Conservation (phyloP, 1,139 yeast species). For the Citeromyces siamensis region DNA sequence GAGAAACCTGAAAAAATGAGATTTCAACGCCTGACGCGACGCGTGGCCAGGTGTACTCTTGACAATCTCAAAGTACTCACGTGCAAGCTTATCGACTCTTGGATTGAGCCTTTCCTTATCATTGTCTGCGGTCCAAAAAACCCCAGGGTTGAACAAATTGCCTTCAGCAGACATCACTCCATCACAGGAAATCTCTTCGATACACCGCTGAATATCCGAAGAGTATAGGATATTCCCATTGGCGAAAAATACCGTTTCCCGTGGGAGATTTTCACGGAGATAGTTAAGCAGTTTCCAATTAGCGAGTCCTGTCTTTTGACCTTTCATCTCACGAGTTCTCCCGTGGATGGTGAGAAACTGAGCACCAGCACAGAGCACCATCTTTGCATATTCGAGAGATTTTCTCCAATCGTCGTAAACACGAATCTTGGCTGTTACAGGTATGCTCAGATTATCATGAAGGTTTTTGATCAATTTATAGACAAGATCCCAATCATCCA, state of each 20-base stretch:
- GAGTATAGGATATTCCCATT: constrained; percentile 89
- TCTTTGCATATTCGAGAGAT: constrained; percentile 75
- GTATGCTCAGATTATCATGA: constrained; percentile 64
- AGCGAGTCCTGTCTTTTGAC: constrained; percentile 90
- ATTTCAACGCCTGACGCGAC: constrained; percentile 74
- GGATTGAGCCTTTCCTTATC: constrained; percentile 65
- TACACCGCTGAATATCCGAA: constrained; percentile 62
- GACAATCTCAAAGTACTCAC: constrained; percentile 86
- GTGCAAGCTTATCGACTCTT: constrained; percentile 66
- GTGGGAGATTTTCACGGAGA: constrained; percentile 68
- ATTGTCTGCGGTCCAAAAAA: constrained; percentile 46
- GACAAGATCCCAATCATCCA: constrained; percentile 95
- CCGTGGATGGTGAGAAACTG: constrained; percentile 94
- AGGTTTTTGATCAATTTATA: constrained; percentile 56
- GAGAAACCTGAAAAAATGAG: constrained; percentile 81
- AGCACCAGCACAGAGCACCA: constrained; percentile 93
- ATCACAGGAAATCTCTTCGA: constrained; percentile 54
- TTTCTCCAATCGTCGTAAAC: constrained; percentile 80
- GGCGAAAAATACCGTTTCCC: constrained; percentile 80
- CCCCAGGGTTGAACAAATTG: constrained; percentile 85
- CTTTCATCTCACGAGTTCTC: constrained; percentile 94
- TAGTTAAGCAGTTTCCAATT: constrained; percentile 77
- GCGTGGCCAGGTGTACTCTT: constrained; percentile 57
- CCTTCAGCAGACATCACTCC: constrained; percentile 99
- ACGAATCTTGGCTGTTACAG: constrained; percentile 94